Percentiles rank a stretch among this genome's conserved stretches.
phyloP scores from a whole-genome alignment of 176 grass and related monocot genomes.

The Eleusine indica region DNA sequence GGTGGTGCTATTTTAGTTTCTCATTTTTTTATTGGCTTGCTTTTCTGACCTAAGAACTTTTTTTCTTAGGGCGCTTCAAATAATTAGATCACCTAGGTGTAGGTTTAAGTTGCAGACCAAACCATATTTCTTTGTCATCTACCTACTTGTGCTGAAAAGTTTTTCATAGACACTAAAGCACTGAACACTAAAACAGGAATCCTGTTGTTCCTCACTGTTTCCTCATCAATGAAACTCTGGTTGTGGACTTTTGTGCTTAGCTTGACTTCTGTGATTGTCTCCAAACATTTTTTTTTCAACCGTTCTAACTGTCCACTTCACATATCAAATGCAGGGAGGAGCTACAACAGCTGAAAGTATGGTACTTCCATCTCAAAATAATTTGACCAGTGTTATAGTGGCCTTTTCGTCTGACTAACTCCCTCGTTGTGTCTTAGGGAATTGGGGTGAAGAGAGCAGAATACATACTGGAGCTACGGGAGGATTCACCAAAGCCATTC shows the following conservation, averaged over 20 bases:
- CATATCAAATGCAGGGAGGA: conserved; percentile 72
- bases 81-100: conserved; percentile 11
- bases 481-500: conserved; percentile 69
- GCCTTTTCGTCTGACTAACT: conserved; percentile 33
- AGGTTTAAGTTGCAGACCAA: not conserved
- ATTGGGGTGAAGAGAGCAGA: conserved; percentile 87
- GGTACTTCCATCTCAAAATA: conserved; percentile 17
- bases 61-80: not conserved
- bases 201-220: not conserved
- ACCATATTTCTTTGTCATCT: not conserved
- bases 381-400: conserved; percentile 19
- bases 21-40: not conserved
- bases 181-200: not conserved
- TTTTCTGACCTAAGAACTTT: too few species aligned
- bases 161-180: not conserved
- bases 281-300: not conserved
- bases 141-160: conserved; percentile 2
- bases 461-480: conserved; percentile 83
- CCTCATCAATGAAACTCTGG: not conserved
- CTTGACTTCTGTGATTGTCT: conserved; percentile 1
- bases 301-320: conserved; percentile 41
- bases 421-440: conserved; percentile 54
- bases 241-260: not conserved
- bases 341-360: conserved; percentile 82
- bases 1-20: not conserved